Evolutionary conservation across 495 filamentous ascomycete species (phyloP), one percentile per base, ranked within the genome.

Genomic region (Hyaloscypha variabilis): DNA sequence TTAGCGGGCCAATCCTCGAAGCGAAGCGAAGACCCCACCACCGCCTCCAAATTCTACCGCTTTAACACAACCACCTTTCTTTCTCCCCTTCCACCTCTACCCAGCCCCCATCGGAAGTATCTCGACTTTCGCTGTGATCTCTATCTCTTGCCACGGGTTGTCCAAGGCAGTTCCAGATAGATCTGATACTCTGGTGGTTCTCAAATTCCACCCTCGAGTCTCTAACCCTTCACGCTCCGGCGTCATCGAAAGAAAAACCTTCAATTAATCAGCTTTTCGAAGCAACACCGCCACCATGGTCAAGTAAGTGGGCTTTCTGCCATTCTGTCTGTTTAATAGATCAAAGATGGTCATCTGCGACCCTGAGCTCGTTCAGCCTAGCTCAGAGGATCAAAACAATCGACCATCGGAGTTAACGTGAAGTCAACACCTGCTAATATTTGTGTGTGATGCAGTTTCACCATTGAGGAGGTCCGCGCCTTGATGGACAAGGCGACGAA

Each of bases 401-500:
- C 36, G 58, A 36, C 28, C 29, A 26, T 56, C 51, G 62, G 60
- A 58, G 62, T 52, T 65, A 63, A 65, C 26, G 21, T 50, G 29
- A 58, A 25, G 13, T 30, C 60, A 57, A 31, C n/a, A 26, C 13
- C 53, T 63, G 66, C 58, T 64, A 31, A 65, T 36, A 25, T 42
- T 34, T 70, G 42, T 70, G 61, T 66, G 50, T 71, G 64, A 65
- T 69, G 81, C 77, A 99, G 94, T 90, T 99, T 99, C 89, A 99
- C 95, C 77, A 88, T 97, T 82, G 93, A 97, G 78, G 92, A 97
- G 88, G 92, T 99, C 87, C 92, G 95, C 82, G 76, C 71, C 69
- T 87, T 99, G 83, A 99, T 99, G 95, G 94, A 97, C 91, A 91
- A 91, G 79, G 87, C 90, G 82, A 90, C 89, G 76, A 99, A 99